Conservation (phyloP, 23 red algal genomes). For the Gracilaria caudata region DNA sequence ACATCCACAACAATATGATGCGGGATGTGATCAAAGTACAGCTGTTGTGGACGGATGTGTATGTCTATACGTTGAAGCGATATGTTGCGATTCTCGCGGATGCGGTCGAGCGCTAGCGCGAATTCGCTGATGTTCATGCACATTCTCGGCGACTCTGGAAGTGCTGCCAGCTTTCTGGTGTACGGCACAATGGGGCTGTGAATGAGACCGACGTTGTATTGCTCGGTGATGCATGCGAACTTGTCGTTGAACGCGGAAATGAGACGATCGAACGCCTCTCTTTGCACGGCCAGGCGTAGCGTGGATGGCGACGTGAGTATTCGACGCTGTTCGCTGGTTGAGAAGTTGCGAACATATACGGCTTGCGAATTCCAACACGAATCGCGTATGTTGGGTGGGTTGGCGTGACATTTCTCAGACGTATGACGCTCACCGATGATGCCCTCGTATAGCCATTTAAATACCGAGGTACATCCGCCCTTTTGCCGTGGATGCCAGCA, state of each 20-base stretch:
- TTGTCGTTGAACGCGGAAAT: constrained; percentile 50
- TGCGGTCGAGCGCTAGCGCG: constrained; percentile 31
- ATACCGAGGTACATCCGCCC: constrained; percentile 32
- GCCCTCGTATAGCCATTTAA: constrained; percentile 28
- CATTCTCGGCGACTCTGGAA: neutral
- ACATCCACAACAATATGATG: constrained; percentile 55
- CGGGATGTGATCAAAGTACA: constrained; percentile 48
- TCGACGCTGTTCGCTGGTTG: neutral
- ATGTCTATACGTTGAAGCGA: constrained; percentile 23
- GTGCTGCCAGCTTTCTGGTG: neutral
- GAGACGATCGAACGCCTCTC: constrained; percentile 47
- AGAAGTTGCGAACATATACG: neutral
- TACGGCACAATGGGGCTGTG: constrained; percentile 31
- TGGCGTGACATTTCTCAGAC: neutral
- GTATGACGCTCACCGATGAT: neutral
- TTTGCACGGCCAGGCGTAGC: constrained; percentile 45
- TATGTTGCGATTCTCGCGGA: neutral
- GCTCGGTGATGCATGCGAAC: constrained; percentile 20
- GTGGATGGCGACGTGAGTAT: constrained; percentile 25
- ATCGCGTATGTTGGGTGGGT: constrained; percentile 18
- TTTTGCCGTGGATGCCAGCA: constrained; percentile 45
- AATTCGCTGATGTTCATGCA: constrained; percentile 62
- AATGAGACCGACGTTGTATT: neutral
- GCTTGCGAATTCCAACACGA: constrained; percentile 35
- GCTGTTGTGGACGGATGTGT: constrained; percentile 53